A percentile compares a stretch with the other conserved stretches of the same genome.
Evolutionary conservation across 2,329 filamentous ascomycete species (phyloP).

Genomic region (Akanthomyces uredinophilus): DNA sequence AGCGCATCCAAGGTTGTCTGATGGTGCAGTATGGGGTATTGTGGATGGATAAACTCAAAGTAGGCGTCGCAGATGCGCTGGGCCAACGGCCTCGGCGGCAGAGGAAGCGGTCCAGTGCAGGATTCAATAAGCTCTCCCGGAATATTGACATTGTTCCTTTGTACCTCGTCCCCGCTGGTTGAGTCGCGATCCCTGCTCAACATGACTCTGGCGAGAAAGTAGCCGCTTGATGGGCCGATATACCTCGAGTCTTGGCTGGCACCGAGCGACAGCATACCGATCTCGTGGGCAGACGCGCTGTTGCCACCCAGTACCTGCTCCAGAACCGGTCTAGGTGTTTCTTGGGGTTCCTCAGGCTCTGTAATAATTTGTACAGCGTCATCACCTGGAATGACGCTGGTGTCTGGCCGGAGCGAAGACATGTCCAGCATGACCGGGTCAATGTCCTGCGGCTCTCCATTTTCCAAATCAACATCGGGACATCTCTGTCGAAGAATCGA

Average conservation of each 20-base stretch:
- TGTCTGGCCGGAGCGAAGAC: slow-evolving; percentile 17
- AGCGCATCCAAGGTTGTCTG: slow-evolving; percentile 36
- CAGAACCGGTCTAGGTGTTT: background rate
- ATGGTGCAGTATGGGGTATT: slow-evolving; percentile 46
- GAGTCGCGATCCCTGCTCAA: slow-evolving; percentile 27
- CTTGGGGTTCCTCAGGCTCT: background rate
- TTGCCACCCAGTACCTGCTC: slow-evolving; percentile 18
- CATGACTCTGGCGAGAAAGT: slow-evolving; percentile 46
- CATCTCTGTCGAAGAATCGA: slow-evolving; percentile 37
- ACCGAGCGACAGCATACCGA: slow-evolving; percentile 47
- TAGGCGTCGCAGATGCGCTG: slow-evolving; percentile 40
- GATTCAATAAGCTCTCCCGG: slow-evolving; percentile 29
- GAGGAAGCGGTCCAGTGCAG: slow-evolving; percentile 26
- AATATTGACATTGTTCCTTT: slow-evolving; percentile 15
- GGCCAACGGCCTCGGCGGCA: slow-evolving; percentile 31
- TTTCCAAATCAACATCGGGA: slow-evolving; percentile 35
- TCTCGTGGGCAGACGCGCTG: slow-evolving; percentile 40
- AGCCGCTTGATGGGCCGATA: slow-evolving; percentile 51
- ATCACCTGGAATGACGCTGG: slow-evolving; percentile 1
- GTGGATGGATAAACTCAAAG: slow-evolving; percentile 42
- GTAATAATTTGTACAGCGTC: slow-evolving; percentile 15
- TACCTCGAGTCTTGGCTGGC: slow-evolving; percentile 44
- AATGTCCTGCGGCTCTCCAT: background rate
- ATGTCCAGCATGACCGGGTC: background rate
- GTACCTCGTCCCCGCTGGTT: background rate